These are phyloP conservation scores for Boechera stricta DNA, from an alignment of 345 rosid species.

Conservation along the genomic window DNA sequence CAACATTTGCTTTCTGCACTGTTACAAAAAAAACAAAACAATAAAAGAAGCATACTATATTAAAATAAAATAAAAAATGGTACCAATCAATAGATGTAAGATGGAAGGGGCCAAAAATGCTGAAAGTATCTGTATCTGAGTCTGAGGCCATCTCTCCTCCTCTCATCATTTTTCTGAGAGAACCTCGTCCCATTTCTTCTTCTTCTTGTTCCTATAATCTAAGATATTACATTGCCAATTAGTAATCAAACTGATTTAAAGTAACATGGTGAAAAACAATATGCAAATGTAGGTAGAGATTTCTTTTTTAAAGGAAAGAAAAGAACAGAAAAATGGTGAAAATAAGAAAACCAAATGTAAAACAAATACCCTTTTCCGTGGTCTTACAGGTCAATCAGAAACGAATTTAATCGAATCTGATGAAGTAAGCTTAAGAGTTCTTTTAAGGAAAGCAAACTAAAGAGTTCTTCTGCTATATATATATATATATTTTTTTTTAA, in stretches of 20 bases:
- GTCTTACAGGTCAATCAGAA: neutral
- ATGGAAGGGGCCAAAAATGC: slow-evolving; percentile 54
- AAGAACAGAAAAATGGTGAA: no score
- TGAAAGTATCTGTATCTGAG: slow-evolving; percentile 34
- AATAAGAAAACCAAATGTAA: neutral
- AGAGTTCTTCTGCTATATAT: no score
- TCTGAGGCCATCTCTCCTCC: neutral
- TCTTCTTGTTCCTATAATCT: neutral
- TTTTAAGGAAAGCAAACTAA: no score
- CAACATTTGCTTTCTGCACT: no score
- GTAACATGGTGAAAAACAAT: neutral
- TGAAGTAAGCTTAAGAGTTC: no score
- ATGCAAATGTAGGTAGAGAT: no score
- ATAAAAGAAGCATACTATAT: no score
- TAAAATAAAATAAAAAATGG: neutral
- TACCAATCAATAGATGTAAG: slow-evolving; percentile 60
- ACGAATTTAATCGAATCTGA: neutral
- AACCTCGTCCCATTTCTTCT: neutral
- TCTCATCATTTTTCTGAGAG: neutral
- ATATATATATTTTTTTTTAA: neutral
- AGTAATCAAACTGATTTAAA: neutral
- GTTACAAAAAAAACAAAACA: no score
- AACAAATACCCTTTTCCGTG: neutral
- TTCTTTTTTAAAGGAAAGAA: no score
- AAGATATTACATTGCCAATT: neutral